phyloP scores from a whole-genome alignment of 2,329 filamentous ascomycete species.

The Microdochium nivale region DNA sequence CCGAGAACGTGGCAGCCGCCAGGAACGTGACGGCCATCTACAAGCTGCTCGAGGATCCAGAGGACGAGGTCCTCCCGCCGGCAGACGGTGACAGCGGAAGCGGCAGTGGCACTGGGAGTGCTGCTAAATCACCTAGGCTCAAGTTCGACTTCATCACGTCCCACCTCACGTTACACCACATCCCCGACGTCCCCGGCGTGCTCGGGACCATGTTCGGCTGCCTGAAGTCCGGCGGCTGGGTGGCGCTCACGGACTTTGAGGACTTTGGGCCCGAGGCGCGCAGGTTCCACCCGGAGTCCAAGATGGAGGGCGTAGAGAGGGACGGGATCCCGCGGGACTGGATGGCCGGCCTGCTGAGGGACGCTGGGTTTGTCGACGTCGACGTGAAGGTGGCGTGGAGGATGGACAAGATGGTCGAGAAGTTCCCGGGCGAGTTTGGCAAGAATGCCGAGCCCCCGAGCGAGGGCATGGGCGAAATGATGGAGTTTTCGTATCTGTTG shows the following conservation, averaged over 20 bases:
- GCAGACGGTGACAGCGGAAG: slow-evolving; percentile 10
- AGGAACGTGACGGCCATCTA: slow-evolving; percentile 37
- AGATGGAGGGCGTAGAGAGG: slow-evolving; percentile 44
- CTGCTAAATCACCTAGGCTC: slow-evolving; percentile 16
- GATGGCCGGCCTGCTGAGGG: slow-evolving; percentile 28
- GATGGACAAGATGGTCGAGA: slow-evolving; percentile 40
- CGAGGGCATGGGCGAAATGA: neutral
- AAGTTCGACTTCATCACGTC: slow-evolving; percentile 38
- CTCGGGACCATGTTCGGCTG: slow-evolving; percentile 29
- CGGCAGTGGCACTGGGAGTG: slow-evolving; percentile 4
- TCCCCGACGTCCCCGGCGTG: slow-evolving; percentile 27
- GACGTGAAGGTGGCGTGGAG: slow-evolving; percentile 37
- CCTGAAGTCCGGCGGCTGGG: slow-evolving; percentile 34
- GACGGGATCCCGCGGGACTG: slow-evolving; percentile 33
- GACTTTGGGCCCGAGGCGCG: slow-evolving; percentile 43
- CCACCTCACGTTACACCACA: slow-evolving; percentile 48
- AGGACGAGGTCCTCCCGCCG: slow-evolving; percentile 32
- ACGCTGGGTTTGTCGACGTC: slow-evolving; percentile 39
- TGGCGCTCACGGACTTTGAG: slow-evolving; percentile 50
- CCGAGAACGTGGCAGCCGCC: slow-evolving; percentile 8
- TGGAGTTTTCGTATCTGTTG: neutral
- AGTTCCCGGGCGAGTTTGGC: slow-evolving; percentile 27
- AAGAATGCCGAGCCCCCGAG: neutral
- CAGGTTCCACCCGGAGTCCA: slow-evolving; percentile 40
- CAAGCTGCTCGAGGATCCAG: slow-evolving; percentile 26